Conservation (phyloP, 2,329 filamentous ascomycete species). For the Myriosclerotinia curreyana region DNA sequence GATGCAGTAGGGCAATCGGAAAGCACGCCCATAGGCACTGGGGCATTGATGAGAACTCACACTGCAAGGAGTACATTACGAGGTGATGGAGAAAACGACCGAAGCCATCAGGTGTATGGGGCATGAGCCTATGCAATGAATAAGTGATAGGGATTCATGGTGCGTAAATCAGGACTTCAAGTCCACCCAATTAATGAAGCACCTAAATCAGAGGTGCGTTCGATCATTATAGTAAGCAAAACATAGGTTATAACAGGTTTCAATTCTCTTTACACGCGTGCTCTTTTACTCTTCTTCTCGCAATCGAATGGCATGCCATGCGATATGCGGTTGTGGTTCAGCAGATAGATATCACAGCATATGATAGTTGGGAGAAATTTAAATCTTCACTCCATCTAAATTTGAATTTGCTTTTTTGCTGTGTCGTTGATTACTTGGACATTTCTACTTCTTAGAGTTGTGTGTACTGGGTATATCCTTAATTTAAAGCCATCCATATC, state of each 20-base stretch:
- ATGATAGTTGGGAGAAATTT: neutral
- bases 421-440: too few relatives aligned
- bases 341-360: neutral
- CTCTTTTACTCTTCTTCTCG: neutral
- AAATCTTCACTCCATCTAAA: neutral
- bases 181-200: neutral
- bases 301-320: neutral
- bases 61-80: neutral
- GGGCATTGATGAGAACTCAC: neutral
- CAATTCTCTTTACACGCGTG: neutral
- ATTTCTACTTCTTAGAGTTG: too few relatives aligned
- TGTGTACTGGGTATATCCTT: too few relatives aligned
- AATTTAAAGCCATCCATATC: too few relatives aligned
- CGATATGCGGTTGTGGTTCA: neutral
- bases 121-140: neutral
- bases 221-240: slow-evolving; percentile 11
- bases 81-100: neutral
- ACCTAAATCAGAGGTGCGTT: neutral
- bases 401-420: too few relatives aligned
- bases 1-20: neutral
- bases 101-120: neutral
- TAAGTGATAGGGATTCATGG: neutral
- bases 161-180: neutral
- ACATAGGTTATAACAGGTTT: neutral
- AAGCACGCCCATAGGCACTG: too few relatives aligned